Percentiles rank a stretch among this genome's conserved stretches.
phyloP scores from a whole-genome alignment of 2,329 filamentous ascomycete species.

The Ascosphaera apis region DNA sequence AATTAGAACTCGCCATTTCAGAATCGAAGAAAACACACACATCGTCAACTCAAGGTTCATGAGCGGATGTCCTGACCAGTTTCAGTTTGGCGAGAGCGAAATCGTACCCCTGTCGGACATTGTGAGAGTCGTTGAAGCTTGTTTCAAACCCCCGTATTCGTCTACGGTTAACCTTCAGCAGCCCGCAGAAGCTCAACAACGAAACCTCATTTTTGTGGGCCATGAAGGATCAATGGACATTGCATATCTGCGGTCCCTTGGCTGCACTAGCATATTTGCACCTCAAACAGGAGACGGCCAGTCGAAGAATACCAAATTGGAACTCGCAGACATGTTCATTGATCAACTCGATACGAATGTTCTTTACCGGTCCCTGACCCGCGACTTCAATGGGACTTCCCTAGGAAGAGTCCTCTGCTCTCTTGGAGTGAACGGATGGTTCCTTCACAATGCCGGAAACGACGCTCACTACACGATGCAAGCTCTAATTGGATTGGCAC shows the following conservation, averaged over 20 bases:
- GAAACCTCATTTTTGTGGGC: constrained; percentile 54
- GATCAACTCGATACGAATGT: constrained; percentile 50
- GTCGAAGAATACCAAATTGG: not conserved
- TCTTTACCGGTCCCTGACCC: constrained; percentile 42
- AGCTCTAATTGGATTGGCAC: constrained; percentile 42
- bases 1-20: constrained; percentile 52
- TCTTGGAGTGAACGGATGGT: constrained; percentile 37
- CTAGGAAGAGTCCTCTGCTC: constrained; percentile 39
- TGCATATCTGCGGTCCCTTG: constrained; percentile 39
- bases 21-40: constrained; percentile 44
- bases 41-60: constrained; percentile 47
- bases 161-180: not conserved
- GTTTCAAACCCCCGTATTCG: constrained; percentile 35
- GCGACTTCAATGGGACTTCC: constrained; percentile 28
- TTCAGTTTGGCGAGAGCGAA: constrained; percentile 44
- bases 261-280: constrained; percentile 23
- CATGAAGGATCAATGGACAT: constrained; percentile 51
- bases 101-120: constrained; percentile 26
- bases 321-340: constrained; percentile 18
- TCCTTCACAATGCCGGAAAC: constrained; percentile 73
- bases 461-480: constrained; percentile 62
- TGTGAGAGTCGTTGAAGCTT: constrained; percentile 24
- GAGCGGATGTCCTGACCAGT: constrained; percentile 50
- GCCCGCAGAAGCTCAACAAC: constrained; percentile 9
- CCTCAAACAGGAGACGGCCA: constrained; percentile 13